Conservation (phyloP, 2,329 filamentous ascomycete genomes). For the Pestalotiopsis sp. region DNA sequence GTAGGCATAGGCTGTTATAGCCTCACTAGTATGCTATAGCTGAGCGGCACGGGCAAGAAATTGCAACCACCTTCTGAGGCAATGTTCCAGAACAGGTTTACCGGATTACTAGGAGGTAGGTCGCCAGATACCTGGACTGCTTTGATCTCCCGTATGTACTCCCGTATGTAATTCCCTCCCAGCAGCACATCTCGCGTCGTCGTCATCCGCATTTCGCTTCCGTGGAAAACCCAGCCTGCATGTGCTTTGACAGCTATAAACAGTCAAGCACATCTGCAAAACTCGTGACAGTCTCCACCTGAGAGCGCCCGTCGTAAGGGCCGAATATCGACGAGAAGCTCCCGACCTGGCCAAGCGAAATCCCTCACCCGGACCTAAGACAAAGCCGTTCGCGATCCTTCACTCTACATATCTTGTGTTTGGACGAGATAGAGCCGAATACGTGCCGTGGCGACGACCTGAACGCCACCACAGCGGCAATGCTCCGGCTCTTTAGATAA, state of each 20-base stretch:
- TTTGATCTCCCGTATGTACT: neutral
- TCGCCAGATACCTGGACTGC: neutral
- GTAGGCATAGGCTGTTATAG: neutral
- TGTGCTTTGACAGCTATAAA: neutral
- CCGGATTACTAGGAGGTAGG: neutral
- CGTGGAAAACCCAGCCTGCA: neutral
- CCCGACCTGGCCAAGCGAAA: slow-evolving; percentile 3
- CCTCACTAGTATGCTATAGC: neutral
- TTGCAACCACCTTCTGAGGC: neutral
- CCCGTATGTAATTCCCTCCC: neutral
- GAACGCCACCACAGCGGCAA: neutral
- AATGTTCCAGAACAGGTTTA: neutral
- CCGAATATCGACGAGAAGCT: neutral
- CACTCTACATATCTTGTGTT: neutral
- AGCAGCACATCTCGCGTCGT: neutral
- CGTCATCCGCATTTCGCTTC: neutral
- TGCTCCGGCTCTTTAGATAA: neutral
- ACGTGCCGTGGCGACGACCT: neutral
- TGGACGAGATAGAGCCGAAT: neutral
- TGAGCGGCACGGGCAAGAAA: neutral
- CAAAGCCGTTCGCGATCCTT: neutral
- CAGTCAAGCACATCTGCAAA: neutral
- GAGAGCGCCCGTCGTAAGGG: neutral
- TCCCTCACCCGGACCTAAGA: neutral
- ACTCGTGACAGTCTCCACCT: neutral